Conservation (phyloP, 2,329 filamentous ascomycete species). For the Aureobasidium sp. region DNA sequence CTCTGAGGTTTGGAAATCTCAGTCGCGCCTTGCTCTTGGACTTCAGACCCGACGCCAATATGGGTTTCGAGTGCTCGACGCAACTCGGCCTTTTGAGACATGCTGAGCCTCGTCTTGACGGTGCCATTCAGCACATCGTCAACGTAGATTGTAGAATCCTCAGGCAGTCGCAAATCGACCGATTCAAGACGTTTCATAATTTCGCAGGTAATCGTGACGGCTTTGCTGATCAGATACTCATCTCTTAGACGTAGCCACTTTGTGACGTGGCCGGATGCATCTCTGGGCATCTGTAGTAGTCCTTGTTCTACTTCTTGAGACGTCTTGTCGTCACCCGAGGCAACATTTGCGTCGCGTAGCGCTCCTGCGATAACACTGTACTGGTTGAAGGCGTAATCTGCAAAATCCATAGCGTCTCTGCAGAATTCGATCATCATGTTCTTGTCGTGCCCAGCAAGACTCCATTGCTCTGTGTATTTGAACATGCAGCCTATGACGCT, state of each 20-base stretch:
- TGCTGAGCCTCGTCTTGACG: slow-evolving; percentile 69
- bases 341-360: slow-evolving; percentile 40
- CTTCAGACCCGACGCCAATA: slow-evolving; percentile 27
- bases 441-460: slow-evolving; percentile 61
- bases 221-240: slow-evolving; percentile 70
- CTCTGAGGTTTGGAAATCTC: slow-evolving; percentile 25
- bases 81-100: slow-evolving; percentile 78
- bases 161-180: slow-evolving; percentile 61
- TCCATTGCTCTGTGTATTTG: slow-evolving; percentile 76
- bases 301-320: slow-evolving; percentile 35
- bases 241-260: slow-evolving; percentile 90
- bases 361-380: slow-evolving; percentile 76
- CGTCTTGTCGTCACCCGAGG: slow-evolving; percentile 23
- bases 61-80: slow-evolving; percentile 50
- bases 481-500: slow-evolving; percentile 72
- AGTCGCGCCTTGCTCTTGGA: slow-evolving; percentile 15
- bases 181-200: slow-evolving; percentile 75
- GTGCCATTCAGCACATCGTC: slow-evolving; percentile 56
- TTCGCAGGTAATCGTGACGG: slow-evolving; percentile 75
- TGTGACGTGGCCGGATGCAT: slow-evolving; percentile 59
- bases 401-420: slow-evolving; percentile 89
- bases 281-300: slow-evolving; percentile 57
- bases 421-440: slow-evolving; percentile 83
- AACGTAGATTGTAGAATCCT: slow-evolving; percentile 52
- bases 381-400: slow-evolving; percentile 74